phyloP scores from a whole-genome alignment of 1,284 basidiomycete species.

The Vanrija sp. region DNA sequence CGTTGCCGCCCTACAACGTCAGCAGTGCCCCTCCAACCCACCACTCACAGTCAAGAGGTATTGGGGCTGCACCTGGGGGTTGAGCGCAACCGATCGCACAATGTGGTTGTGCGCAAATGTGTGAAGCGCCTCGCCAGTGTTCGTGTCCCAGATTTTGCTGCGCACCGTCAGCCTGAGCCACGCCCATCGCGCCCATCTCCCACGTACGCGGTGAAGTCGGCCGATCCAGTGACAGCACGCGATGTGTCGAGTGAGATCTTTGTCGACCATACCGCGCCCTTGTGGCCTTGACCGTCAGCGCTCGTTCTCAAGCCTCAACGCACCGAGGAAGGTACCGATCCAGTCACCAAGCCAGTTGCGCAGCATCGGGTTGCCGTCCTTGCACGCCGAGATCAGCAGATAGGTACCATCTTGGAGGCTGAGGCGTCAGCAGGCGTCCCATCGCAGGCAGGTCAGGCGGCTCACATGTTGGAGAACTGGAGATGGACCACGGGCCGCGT shows the following conservation, averaged over 20 bases:
- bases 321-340: conserved; percentile 92
- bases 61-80: conserved; percentile 44
- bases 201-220: conserved; percentile 93
- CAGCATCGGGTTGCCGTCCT: conserved; percentile 94
- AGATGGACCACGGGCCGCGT: conserved; percentile 85
- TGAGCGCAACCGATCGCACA: conserved; percentile 85
- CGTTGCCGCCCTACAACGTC: conserved; percentile 77
- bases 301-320: conserved; percentile 8
- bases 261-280: conserved; percentile 96
- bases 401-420: conserved; percentile 69
- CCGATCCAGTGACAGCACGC: conserved; percentile 85
- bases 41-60: conserved; percentile 47
- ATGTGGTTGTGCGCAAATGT: conserved; percentile 98
- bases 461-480: conserved; percentile 67
- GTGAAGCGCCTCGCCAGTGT: conserved; percentile 75
- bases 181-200: too few species aligned
- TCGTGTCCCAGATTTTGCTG: conserved; percentile 98
- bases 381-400: conserved; percentile 87
- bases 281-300: conserved; percentile 61
- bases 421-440: conserved; percentile 23
- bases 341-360: conserved; percentile 97
- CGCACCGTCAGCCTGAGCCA: conserved; percentile 11
- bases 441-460: background rate
- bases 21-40: background rate
- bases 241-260: conserved; percentile 85